Evolutionary conservation across 202 grass and related monocot genomes (phyloP).

Genomic region (Carex arenaria): DNA sequence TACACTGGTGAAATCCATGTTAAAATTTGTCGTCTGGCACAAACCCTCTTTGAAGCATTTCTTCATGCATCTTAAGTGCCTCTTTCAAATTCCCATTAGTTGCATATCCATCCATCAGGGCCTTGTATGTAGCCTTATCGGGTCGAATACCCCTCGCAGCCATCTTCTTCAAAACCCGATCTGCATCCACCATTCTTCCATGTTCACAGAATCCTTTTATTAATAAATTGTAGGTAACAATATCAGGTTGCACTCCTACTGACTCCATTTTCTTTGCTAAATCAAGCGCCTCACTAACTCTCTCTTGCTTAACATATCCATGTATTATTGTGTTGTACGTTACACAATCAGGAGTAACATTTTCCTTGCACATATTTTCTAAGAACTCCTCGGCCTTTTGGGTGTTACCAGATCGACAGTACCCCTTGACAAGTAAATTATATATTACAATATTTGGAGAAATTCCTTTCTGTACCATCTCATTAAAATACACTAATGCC

Average conservation of each 20-base stretch:
- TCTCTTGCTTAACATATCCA: slow-evolving; percentile 81
- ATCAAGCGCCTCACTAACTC: slow-evolving; percentile 56
- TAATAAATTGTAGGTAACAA: slow-evolving; percentile 76
- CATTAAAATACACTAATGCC: slow-evolving; percentile 56
- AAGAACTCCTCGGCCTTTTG: slow-evolving; percentile 61
- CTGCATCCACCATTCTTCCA: slow-evolving; percentile 63
- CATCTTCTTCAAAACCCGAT: slow-evolving; percentile 75
- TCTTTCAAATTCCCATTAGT: slow-evolving; percentile 65
- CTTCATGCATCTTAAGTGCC: slow-evolving; percentile 83
- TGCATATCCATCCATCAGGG: slow-evolving; percentile 81
- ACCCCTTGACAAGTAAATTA: slow-evolving; percentile 90
- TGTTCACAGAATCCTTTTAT: slow-evolving; percentile 61
- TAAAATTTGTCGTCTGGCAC: slow-evolving; percentile 88
- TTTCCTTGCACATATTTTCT: slow-evolving; percentile 49
- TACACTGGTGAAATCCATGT: background rate
- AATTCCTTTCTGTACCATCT: slow-evolving; percentile 68
- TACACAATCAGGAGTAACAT: slow-evolving; percentile 60
- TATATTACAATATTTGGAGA: slow-evolving; percentile 72
- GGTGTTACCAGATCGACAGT: slow-evolving; percentile 58
- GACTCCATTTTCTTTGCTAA: slow-evolving; percentile 75
- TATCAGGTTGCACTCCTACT: slow-evolving; percentile 56
- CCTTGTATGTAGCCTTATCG: slow-evolving; percentile 85
- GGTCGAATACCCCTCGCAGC: slow-evolving; percentile 43
- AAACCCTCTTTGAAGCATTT: slow-evolving; percentile 85
- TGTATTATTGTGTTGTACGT: slow-evolving; percentile 83